Evolutionary conservation across 768 basidiomycete species (phyloP), one percentile per base, ranked within the genome.

Genomic region (Hericium coralloides): DNA sequence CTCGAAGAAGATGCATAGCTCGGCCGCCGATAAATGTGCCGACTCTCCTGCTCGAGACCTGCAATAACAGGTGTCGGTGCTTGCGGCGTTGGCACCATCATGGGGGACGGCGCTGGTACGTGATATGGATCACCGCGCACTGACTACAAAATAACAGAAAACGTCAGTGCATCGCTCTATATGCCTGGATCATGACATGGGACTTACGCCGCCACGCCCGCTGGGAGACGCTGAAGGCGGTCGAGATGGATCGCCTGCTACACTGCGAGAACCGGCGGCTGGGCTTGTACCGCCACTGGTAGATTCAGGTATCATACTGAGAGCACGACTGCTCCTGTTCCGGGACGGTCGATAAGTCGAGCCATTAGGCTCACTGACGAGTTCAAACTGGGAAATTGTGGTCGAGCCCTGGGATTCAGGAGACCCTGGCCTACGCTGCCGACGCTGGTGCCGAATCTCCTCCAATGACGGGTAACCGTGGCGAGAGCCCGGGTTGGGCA

Each of bases 311-410:
- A 63, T 63, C 25, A 52, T 52, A 38, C 57, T 58, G 37, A 63
- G 60, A 15, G 22, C 26, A 38, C 57, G 58, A 12, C 48, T 49
- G 23, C 53, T 31, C 22, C 49, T 58, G 51, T 17, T 51, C 18
- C 55, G 60, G n/a, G 62, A 63, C 14, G 43, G 57, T 22, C 60
- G 60, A 26, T 45, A 52, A 22, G 38, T 12, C 31, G 62, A 39
- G 10, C 43, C 53, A 38, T 49, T 54, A 14, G 62, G 62, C 4
- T 63, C 57, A 41, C 60, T 63, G 9, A 63, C 62, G 2, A 63
- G 20, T 37, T 63, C 62, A 18, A 63, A 63, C 31, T 63, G 60
- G 8, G 62, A 63, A 43, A 63, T 63, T 26, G 60, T 63, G 5
- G 62, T 63, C 31, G 62, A 63, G 20, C 52, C 60, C 5, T 57